These are phyloP conservation scores for Podaxis mareebaensis DNA, from an alignment of 768 basidiomycete genomes.

Conservation along the genomic window DNA sequence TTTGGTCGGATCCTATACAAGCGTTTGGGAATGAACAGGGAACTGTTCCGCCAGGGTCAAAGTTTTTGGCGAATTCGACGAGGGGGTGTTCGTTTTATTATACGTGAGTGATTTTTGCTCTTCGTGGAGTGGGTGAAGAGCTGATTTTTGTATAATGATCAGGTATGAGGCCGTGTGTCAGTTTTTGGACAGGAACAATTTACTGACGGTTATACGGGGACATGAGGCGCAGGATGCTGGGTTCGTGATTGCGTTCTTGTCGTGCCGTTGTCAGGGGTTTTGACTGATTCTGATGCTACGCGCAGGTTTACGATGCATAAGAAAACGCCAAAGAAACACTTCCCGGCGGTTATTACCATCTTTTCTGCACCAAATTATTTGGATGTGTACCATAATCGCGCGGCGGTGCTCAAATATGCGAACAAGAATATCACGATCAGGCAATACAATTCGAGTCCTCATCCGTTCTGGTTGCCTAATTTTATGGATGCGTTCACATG, in stretches of 20 bases:
- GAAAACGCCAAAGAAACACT: constrained; percentile 92
- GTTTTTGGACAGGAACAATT: constrained; percentile 88
- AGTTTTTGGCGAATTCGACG: constrained; percentile 78
- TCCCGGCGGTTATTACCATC: constrained; percentile 96
- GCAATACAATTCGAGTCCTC: constrained; percentile 78
- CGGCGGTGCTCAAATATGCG: constrained; percentile 94
- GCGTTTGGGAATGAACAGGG: constrained; percentile 86
- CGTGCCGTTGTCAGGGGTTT: not conserved
- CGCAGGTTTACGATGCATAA: constrained; percentile 76
- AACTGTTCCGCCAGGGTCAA: constrained; percentile 53
- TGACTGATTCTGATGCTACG: not conserved
- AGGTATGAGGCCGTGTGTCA: constrained; percentile 87
- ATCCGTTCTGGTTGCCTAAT: constrained; percentile 95
- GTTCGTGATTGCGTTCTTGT: constrained; percentile 39
- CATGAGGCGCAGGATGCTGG: constrained; percentile 98
- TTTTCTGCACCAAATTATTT: constrained; percentile 98
- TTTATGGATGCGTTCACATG: constrained; percentile 99
- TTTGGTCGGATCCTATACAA: constrained; percentile 94
- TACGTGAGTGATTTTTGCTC: constrained; percentile 58
- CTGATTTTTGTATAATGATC: not conserved
- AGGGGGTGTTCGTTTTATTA: constrained; percentile 92
- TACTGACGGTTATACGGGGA: constrained; percentile 93
- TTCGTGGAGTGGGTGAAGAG: not conserved
- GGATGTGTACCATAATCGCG: constrained; percentile 95
- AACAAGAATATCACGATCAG: constrained; percentile 96